These are phyloP conservation scores for Xerocomus spinulosus DNA, from an alignment of 768 basidiomycete genomes.

Conservation along the genomic window DNA sequence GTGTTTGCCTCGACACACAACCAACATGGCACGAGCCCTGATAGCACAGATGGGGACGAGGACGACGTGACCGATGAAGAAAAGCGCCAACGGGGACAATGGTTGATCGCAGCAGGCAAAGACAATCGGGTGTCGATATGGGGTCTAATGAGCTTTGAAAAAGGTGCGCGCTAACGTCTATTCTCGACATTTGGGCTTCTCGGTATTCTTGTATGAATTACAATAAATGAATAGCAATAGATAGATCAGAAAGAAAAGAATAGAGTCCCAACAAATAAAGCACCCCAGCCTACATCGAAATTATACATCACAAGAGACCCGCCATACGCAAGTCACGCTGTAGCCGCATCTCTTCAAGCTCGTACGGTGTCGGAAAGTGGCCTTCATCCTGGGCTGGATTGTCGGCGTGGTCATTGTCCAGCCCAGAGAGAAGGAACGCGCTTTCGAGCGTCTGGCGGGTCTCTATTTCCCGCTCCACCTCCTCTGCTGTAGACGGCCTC, in stretches of 20 bases:
- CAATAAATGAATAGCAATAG: slow-evolving; percentile 18
- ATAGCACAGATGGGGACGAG: slow-evolving; percentile 29
- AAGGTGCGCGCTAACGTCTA: no score
- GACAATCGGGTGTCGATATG: slow-evolving; percentile 72
- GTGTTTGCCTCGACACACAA: slow-evolving; percentile 50
- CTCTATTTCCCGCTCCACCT: slow-evolving; percentile 47
- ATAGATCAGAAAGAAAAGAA: slow-evolving; percentile 1
- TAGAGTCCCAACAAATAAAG: no score
- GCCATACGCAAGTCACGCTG: slow-evolving; percentile 48
- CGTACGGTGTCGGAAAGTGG: slow-evolving; percentile 27
- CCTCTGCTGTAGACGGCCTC: slow-evolving; percentile 31
- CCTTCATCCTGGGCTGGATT: slow-evolving; percentile 1
- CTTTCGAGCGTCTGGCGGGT: slow-evolving; percentile 48
- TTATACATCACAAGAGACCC: slow-evolving; percentile 45
- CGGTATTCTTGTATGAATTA: slow-evolving; percentile 14
- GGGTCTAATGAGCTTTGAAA: slow-evolving; percentile 29
- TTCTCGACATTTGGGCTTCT: not conserved
- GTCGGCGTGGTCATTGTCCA: slow-evolving; percentile 25
- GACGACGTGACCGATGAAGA: slow-evolving; percentile 49
- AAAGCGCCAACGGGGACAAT: slow-evolving; percentile 44
- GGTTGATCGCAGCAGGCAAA: slow-evolving; percentile 63
- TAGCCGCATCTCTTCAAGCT: slow-evolving; percentile 43
- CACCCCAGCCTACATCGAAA: no score
- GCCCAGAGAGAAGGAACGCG: slow-evolving; percentile 45
- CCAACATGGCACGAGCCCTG: slow-evolving; percentile 9